Evolutionary conservation across 148 eudicot genomes (phyloP).

Genomic region (Hydrangea macrophylla): DNA sequence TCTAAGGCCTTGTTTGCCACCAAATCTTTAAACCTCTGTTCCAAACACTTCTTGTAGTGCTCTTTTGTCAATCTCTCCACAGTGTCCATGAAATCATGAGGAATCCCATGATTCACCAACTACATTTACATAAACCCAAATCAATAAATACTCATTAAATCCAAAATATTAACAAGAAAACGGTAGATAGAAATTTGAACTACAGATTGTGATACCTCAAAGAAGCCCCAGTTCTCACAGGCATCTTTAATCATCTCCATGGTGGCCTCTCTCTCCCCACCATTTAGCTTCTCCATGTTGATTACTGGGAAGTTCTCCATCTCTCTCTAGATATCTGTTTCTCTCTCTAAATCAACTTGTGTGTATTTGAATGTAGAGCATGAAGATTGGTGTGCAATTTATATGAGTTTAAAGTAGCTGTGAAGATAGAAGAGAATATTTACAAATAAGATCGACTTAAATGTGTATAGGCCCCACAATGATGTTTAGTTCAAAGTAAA

Average conservation of each 20-base stretch:
- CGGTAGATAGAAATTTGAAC: neutral
- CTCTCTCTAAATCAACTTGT: neutral
- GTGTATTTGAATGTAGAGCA: neutral
- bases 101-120: constrained; percentile 71
- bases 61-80: constrained; percentile 62
- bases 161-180: neutral
- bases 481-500: neutral
- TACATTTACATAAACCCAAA: constrained; percentile 3
- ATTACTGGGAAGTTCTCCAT: constrained; percentile 69
- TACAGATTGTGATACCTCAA: constrained; percentile 38
- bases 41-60: constrained; percentile 67
- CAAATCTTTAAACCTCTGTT: constrained; percentile 59
- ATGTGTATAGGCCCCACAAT: neutral
- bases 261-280: constrained; percentile 55
- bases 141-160: neutral
- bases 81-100: constrained; percentile 55
- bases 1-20: constrained; percentile 56
- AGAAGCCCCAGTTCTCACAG: constrained; percentile 81
- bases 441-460: neutral
- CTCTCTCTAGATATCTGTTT: neutral
- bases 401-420: neutral
- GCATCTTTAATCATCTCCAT: constrained; percentile 67
- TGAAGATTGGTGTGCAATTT: neutral
- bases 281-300: constrained; percentile 60
- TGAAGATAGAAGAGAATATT: neutral